phyloP scores from a whole-genome alignment of 495 filamentous ascomycete species.

The Parathielavia appendiculata region DNA sequence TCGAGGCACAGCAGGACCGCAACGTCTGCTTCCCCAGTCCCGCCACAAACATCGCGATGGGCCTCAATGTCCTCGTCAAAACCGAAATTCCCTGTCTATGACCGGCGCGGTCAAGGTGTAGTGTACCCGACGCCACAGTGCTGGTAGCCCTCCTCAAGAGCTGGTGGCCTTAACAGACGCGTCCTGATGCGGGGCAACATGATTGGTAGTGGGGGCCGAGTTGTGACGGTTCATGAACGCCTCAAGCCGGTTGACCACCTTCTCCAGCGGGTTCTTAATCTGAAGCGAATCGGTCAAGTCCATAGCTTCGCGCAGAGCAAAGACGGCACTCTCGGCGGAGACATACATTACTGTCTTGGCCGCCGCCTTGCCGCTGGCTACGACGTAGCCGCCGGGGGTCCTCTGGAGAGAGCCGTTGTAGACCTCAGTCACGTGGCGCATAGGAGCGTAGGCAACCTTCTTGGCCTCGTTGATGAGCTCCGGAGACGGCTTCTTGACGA shows the following conservation, averaged over 20 bases:
- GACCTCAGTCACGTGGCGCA: constrained; percentile 63
- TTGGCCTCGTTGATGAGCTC: constrained; percentile 66
- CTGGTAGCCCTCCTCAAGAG: neutral
- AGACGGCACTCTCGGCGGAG: neutral
- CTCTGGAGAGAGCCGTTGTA: constrained; percentile 75
- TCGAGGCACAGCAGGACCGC: neutral
- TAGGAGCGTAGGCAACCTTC: constrained; percentile 57
- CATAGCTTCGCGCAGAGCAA: neutral
- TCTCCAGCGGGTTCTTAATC: neutral
- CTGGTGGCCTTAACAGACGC: neutral
- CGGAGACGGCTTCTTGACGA: constrained; percentile 79
- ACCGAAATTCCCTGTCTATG: too few relatives aligned
- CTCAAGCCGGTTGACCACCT: neutral
- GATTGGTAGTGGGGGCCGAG: too few relatives aligned
- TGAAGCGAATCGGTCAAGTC: neutral
- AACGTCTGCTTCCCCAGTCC: neutral
- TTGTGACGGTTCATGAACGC: neutral
- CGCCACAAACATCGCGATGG: neutral
- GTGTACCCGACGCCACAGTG: too few relatives aligned
- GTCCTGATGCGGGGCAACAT: neutral
- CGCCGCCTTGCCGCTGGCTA: constrained; percentile 56
- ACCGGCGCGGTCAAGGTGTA: neutral
- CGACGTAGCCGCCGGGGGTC: neutral
- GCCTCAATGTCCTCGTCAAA: too few relatives aligned
- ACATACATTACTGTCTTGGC: constrained; percentile 38